Conservation (phyloP, 805 yeast genomes). For the Helenozyma rhizophorensis region DNA sequence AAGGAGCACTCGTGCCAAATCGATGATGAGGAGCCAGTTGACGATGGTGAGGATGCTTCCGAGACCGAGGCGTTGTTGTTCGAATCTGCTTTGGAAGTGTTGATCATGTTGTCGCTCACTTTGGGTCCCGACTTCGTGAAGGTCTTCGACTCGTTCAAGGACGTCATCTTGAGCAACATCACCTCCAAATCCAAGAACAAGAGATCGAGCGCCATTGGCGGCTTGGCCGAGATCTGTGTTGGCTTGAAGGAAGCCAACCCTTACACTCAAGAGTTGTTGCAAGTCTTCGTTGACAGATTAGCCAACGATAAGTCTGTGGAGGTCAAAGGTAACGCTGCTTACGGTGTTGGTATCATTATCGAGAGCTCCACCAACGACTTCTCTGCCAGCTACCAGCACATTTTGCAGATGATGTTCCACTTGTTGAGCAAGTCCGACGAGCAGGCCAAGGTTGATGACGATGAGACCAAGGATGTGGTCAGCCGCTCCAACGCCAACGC, state of each 20-base stretch:
- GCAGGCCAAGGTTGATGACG: conserved; percentile 51
- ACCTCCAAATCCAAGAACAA: conserved; percentile 62
- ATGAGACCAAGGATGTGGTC: conserved; percentile 72
- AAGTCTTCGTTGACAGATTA: conserved; percentile 63
- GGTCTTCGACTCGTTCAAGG: conserved; percentile 70
- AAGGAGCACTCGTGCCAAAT: conserved; percentile 83
- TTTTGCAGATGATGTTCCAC: conserved; percentile 72
- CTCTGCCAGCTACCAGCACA: conserved; percentile 58
- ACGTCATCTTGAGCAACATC: conserved; percentile 52
- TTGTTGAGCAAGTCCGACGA: conserved; percentile 66
- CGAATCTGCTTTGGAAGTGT: conserved; percentile 82
- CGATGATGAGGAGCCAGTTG: conserved; percentile 61
- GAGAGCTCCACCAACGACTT: conserved; percentile 54
- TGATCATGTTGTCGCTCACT: conserved; percentile 71
- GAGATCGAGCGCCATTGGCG: conserved; percentile 82
- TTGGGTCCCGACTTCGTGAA: conserved; percentile 74
- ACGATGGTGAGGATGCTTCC: conserved; percentile 46
- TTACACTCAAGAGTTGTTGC: conserved; percentile 63
- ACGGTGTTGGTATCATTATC: conserved; percentile 82
- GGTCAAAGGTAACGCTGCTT: conserved; percentile 93
- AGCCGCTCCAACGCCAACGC: conserved; percentile 90
- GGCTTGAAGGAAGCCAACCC: conserved; percentile 69
- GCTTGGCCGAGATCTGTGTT: conserved; percentile 81
- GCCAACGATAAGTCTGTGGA: conserved; percentile 75
- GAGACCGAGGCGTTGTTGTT: conserved; percentile 61